Evolutionary conservation across 768 basidiomycete species (phyloP).

Genomic region (Trametes sanguinea): DNA sequence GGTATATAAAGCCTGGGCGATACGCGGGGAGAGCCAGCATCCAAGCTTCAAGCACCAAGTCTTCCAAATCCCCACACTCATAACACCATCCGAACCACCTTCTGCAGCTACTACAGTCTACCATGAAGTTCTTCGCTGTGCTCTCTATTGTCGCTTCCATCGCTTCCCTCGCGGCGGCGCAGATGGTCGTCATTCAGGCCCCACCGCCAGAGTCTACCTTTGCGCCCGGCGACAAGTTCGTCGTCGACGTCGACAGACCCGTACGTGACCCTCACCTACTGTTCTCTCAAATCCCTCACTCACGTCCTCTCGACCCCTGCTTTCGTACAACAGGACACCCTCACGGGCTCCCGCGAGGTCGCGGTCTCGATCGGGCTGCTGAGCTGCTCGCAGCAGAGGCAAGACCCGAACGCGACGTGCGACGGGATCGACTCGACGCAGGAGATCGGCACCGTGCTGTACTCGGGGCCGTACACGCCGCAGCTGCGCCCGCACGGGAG

Average conservation of each 20-base stretch:
- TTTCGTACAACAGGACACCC: constrained; percentile 25
- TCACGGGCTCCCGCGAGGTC: constrained; percentile 35
- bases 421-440: constrained; percentile 20
- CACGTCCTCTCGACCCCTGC: neutral
- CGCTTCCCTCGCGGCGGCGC: constrained; percentile 23
- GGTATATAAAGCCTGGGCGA: too few species aligned
- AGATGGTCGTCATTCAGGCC: constrained; percentile 6
- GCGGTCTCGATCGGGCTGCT: constrained; percentile 35
- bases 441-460: constrained; percentile 23
- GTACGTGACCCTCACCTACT: neutral
- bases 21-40: too few species aligned
- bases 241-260: constrained; percentile 8
- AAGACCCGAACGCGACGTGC: constrained; percentile 17
- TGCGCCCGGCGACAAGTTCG: constrained; percentile 8
- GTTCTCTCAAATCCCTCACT: neutral
- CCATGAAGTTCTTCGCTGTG: constrained; percentile 1
- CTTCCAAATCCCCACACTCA: too few species aligned
- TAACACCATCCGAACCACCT: neutral
- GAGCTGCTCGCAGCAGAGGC: constrained; percentile 23
- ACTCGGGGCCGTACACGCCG: neutral
- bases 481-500: neutral
- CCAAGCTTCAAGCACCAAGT: too few species aligned
- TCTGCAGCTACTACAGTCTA: neutral
- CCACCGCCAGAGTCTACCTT: constrained; percentile 4
- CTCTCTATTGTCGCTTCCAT: constrained; percentile 16